phyloP scores from a whole-genome alignment of 2,329 filamentous ascomycete genomes.

The Orbilia quercus region DNA sequence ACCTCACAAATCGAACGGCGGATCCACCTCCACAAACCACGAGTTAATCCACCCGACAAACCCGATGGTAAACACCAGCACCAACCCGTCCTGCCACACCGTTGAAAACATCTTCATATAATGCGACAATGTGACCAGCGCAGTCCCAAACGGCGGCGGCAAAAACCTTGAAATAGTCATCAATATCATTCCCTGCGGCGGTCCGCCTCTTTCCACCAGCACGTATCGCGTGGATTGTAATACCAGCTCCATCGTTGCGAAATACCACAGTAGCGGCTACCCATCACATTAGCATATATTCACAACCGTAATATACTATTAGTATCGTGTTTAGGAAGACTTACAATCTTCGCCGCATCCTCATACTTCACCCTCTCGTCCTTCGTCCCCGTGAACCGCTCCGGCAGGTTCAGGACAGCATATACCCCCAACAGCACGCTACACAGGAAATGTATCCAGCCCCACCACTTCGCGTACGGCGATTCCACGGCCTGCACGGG shows the following conservation, averaged over 20 bases:
- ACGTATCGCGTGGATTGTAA: conserved; percentile 78
- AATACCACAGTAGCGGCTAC: conserved; percentile 78
- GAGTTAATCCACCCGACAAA: conserved; percentile 60
- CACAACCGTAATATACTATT: neutral
- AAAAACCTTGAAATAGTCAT: conserved; percentile 74
- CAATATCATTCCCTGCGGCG: conserved; percentile 72
- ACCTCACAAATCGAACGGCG: too few species aligned
- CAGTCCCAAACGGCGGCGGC: conserved; percentile 69
- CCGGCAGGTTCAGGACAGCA: conserved; percentile 53
- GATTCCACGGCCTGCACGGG: conserved; percentile 28
- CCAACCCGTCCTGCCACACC: conserved; percentile 59
- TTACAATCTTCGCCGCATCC: conserved; percentile 34
- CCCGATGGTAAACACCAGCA: conserved; percentile 60
- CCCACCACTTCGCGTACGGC: conserved; percentile 58
- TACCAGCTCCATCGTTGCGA: conserved; percentile 79
- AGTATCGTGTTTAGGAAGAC: too few species aligned
- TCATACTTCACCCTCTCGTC: conserved; percentile 53
- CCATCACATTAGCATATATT: conserved; percentile 3
- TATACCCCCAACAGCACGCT: conserved; percentile 58
- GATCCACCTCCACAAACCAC: conserved; percentile 34
- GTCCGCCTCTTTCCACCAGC: conserved; percentile 69
- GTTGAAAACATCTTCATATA: conserved; percentile 61
- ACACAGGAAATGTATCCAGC: conserved; percentile 57
- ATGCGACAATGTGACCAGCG: conserved; percentile 59
- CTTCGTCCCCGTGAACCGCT: conserved; percentile 56